phyloP scores from a whole-genome alignment of 331 rosid species.

The Quercus phellos region DNA sequence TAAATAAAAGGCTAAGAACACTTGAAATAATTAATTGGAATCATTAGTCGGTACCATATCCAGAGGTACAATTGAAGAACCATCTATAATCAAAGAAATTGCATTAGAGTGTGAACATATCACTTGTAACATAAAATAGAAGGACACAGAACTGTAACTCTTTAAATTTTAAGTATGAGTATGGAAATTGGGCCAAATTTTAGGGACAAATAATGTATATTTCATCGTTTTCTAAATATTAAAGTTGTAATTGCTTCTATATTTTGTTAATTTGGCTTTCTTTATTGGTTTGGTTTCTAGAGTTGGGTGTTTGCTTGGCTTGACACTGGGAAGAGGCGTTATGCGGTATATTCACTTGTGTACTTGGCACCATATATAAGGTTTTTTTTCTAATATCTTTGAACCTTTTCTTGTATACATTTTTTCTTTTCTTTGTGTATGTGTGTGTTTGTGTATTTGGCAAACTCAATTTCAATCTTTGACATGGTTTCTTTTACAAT shows the following conservation, averaged over 20 bases:
- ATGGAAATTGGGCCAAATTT: too few relatives aligned
- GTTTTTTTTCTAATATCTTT: conserved; percentile 25
- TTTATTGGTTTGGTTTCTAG: conserved; percentile 24
- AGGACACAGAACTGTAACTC: too few relatives aligned
- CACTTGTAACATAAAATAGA: too few relatives aligned
- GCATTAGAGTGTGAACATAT: too few relatives aligned
- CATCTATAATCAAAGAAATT: too few relatives aligned
- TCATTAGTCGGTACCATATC: too few relatives aligned
- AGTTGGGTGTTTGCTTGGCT: conserved; percentile 97
- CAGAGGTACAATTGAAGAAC: too few relatives aligned
- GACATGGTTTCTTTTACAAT: not conserved
- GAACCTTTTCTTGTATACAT: not conserved
- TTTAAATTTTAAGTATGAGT: too few relatives aligned
- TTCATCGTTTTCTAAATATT: not conserved
- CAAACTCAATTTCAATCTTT: not conserved
- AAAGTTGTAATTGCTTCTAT: not conserved
- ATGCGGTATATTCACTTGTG: conserved; percentile 78
- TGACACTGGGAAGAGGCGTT: conserved; percentile 71
- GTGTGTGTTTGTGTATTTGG: too few relatives aligned
- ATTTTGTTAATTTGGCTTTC: not conserved
- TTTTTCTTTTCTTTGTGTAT: not conserved
- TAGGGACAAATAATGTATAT: too few relatives aligned
- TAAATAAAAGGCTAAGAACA: too few relatives aligned
- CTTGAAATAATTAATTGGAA: too few relatives aligned
- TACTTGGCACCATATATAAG: conserved; percentile 84